Evolutionary conservation across 2,329 filamentous ascomycete genomes (phyloP).

Genomic region (Trichoderma breve): DNA sequence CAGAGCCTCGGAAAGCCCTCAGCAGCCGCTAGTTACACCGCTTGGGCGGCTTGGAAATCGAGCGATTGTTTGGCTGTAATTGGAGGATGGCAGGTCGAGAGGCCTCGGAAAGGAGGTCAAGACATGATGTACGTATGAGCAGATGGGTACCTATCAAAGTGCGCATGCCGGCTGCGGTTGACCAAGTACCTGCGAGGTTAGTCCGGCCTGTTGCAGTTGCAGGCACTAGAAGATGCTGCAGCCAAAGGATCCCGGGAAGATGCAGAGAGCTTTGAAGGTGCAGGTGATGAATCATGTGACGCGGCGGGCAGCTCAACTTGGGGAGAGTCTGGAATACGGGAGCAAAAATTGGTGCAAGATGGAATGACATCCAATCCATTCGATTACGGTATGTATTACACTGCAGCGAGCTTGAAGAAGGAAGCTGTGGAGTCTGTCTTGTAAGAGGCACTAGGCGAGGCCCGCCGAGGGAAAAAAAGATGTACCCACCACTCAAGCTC

Average conservation of each 20-base stretch:
- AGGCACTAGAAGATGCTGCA: background rate
- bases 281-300: conserved; percentile 22
- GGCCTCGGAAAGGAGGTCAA: conserved; percentile 11
- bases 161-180: background rate
- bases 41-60: conserved; percentile 2
- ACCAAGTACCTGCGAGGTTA: background rate
- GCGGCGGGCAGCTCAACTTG: background rate
- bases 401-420: background rate
- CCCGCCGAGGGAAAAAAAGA: background rate
- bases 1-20: conserved; percentile 14
- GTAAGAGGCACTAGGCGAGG: conserved; percentile 4
- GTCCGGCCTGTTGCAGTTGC: background rate
- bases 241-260: background rate
- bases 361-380: background rate
- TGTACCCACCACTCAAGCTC: background rate
- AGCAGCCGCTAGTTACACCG: conserved; percentile 19
- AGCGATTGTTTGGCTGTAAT: background rate
- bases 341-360: background rate
- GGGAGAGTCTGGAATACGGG: background rate
- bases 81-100: conserved; percentile 11
- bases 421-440: background rate
- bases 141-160: background rate
- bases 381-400: background rate
- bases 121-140: background rate
- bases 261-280: background rate